Evolutionary conservation across 2,329 filamentous ascomycete genomes (phyloP).

Genomic region (Penicillium crustosum): DNA sequence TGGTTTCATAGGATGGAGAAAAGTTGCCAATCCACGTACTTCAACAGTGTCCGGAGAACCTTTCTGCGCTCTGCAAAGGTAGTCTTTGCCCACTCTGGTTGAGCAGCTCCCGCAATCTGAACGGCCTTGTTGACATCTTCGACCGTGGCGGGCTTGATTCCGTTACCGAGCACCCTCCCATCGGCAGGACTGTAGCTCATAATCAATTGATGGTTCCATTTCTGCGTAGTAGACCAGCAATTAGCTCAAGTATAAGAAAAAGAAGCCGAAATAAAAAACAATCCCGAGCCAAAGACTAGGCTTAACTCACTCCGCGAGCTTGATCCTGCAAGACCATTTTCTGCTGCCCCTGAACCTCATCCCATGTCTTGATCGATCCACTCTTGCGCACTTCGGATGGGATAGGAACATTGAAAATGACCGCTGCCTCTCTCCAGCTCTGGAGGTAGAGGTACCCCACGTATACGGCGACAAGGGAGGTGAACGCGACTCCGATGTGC

Average conservation of each 20-base stretch:
- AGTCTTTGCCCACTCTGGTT: slow-evolving; percentile 73
- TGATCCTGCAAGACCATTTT: slow-evolving; percentile 41
- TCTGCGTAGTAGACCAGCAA: slow-evolving; percentile 24
- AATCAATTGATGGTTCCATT: slow-evolving; percentile 42
- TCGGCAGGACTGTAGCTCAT: slow-evolving; percentile 72
- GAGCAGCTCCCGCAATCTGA: slow-evolving; percentile 69
- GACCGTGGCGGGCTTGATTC: slow-evolving; percentile 67
- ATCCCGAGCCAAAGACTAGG: background rate
- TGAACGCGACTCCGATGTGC: slow-evolving; percentile 26
- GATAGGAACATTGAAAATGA: slow-evolving; percentile 40
- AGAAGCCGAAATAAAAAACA: background rate
- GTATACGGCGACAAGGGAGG: slow-evolving; percentile 34
- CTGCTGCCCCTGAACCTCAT: slow-evolving; percentile 34
- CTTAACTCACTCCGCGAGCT: slow-evolving; percentile 37
- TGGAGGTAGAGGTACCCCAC: slow-evolving; percentile 34
- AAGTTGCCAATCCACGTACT: slow-evolving; percentile 40
- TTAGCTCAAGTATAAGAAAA: slow-evolving; percentile 16
- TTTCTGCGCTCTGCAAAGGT: slow-evolving; percentile 73
- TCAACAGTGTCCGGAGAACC: slow-evolving; percentile 78
- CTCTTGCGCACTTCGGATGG: slow-evolving; percentile 37
- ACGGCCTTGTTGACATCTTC: slow-evolving; percentile 78
- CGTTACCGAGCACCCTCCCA: slow-evolving; percentile 71
- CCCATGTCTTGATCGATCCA: slow-evolving; percentile 37
- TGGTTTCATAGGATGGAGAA: background rate
- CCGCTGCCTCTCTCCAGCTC: slow-evolving; percentile 33